Evolutionary conservation across 2,329 filamentous ascomycete species (phyloP), one percentile per base, ranked within the genome.

Genomic region (Fusarium devonianum): DNA sequence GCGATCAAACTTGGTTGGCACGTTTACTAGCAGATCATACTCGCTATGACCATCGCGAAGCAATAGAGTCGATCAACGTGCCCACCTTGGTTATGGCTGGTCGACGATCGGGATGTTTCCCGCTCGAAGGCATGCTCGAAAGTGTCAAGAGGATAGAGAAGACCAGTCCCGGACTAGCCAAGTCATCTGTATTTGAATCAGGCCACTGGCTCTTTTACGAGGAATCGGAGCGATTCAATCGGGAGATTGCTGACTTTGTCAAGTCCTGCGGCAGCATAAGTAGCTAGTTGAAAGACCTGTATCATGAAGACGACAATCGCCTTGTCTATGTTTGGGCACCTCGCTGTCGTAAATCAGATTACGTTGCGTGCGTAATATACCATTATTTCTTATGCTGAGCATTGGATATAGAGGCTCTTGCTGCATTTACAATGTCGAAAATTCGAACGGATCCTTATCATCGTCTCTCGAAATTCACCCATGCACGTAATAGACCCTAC

Each of bases 161-260:
- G 32, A 49, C 37, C 12, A 47, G 23, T 11, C 53, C 57, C 10
- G 62, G 58, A 7, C 44, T 66, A 16, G 59, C 57, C 19, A 60
- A 32, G 28, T 53, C 50, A 18, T 63, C 57, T 4, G 40, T 66
- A 7, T 66, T 63, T 26, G 57, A 63, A 7, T 62, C 61, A 14
- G 63, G 63, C 9, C 63, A 66, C 36, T 66, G 63, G 63, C 29
- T 66, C 4, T 66, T 66, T 32, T 66, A 65, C 16, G 63, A 66
- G 36, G 63, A 66, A 23, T 53, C 63, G 4, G 60, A 59, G 34
- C 54, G 50, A 34, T 66, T 66, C 41, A 65, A 66, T 28, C 44
- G 34, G 26, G 63, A 66, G 37, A 53, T 66, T 21, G 21, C 36
- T 8, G 57, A 66, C 12, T 66, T 66, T 47, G 41, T 53, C 11